A percentile compares a stretch with the other conserved stretches of the same genome.
These are phyloP conservation scores for Clonostachys rosea DNA, from an alignment of 2,329 filamentous ascomycete genomes.

Conservation along the genomic window DNA sequence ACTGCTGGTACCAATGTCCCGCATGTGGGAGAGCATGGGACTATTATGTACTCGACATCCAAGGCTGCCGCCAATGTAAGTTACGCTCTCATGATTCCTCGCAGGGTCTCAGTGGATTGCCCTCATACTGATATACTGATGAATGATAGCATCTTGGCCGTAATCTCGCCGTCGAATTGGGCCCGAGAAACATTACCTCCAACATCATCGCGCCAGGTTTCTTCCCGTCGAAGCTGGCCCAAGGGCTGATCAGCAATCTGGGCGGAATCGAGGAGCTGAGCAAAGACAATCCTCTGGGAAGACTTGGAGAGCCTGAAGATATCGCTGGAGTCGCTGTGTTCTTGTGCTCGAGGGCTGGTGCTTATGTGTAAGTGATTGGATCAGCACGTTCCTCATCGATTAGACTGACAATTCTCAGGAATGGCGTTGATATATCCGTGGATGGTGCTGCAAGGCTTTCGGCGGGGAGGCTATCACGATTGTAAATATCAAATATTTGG, in stretches of 20 bases:
- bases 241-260: slow-evolving; percentile 54
- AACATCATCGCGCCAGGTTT: slow-evolving; percentile 67
- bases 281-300: slow-evolving; percentile 45
- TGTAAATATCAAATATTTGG: slow-evolving; percentile 6
- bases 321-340: slow-evolving; percentile 56
- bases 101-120: neutral
- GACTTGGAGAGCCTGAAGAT: slow-evolving; percentile 53
- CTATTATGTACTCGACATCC: slow-evolving; percentile 62
- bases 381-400: neutral
- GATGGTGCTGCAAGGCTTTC: slow-evolving; percentile 23
- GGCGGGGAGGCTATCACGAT: slow-evolving; percentile 16
- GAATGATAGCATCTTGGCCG: slow-evolving; percentile 47
- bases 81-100: neutral
- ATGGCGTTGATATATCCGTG: slow-evolving; percentile 26
- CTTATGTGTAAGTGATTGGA: slow-evolving; percentile 35
- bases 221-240: slow-evolving; percentile 65
- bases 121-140: slow-evolving; percentile 2
- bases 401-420: slow-evolving; percentile 13
- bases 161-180: slow-evolving; percentile 66
- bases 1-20: slow-evolving; percentile 62
- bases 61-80: slow-evolving; percentile 56
- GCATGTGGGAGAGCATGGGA: slow-evolving; percentile 52
- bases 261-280: slow-evolving; percentile 51
- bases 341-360: slow-evolving; percentile 44
- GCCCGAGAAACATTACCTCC: slow-evolving; percentile 57